Base-by-base conservation (phyloP, 768 basidiomycete species). In the Leccinum olivaceopallidum region DNA sequence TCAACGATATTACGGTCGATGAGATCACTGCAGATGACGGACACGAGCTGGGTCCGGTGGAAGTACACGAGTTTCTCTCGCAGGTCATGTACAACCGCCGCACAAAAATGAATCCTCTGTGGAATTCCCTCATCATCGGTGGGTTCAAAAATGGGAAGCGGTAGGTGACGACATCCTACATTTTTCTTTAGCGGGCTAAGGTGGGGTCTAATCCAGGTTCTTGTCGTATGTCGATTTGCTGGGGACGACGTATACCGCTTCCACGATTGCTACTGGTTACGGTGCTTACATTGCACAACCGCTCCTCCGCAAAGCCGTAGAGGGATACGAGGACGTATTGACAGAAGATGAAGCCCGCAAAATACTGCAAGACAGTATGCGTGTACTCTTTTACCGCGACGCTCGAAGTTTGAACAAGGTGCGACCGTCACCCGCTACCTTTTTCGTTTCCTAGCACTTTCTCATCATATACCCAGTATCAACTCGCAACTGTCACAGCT, bases 401-500 rank as follows among this genome's bases (percentile, higher is more conserved):
- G 96, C 96, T 6, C 83, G 96, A 66, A 94, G 92, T 79, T 78
- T 95, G 74, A 91, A 98, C 83, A 97, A 98, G 85, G 95, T 93
- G 63, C 34, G 81, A 70, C 49, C 26, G 22, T 26, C 51, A 16
- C 20, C 26, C 28, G 6, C 13, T 52, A 34, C 30, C 62, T 18
- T 48, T 59, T 6, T 22, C n/a, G 24, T 20, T 56, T 56, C 37
- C 36, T 22, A 55, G 6, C 14, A 2, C n/a, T 16, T 42, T 52
- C 47, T 54, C 6, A 53, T 24, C 58, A 28, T 53, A n/a, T 30
- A 36, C 59, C 1, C 72, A 98, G 96, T 98, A 88, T 77, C 96
- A 98, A 95, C 84, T 98, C 59, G 95, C 94, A 5, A 93, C 84
- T 1, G 85, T 98, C 67, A 94, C 90, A 0, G 85, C 78, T 18